A percentile compares a stretch with the other conserved stretches of the same genome.
phyloP scores from a whole-genome alignment of 805 yeast genomes.

The Candida krabiensis region DNA sequence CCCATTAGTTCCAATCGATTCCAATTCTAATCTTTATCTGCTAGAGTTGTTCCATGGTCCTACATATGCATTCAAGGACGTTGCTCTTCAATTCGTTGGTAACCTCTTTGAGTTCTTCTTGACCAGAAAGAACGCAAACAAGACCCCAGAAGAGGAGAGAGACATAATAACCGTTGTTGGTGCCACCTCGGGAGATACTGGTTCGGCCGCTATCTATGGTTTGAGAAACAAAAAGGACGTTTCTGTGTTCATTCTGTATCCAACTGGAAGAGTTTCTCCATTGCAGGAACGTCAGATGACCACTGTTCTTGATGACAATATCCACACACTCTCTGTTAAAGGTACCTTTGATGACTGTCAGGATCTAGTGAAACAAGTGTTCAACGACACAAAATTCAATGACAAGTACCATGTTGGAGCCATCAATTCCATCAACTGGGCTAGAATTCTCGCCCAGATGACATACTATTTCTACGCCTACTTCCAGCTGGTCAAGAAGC shows the following conservation, averaged over 20 bases:
- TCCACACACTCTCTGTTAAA: slow-evolving; percentile 90
- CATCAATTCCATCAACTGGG: slow-evolving; percentile 98
- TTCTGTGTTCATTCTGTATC: slow-evolving; percentile 94
- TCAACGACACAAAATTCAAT: slow-evolving; percentile 88
- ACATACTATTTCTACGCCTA: slow-evolving; percentile 94
- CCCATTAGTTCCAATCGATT: slow-evolving; percentile 62
- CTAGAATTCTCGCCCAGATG: slow-evolving; percentile 95
- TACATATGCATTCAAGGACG: slow-evolving; percentile 98
- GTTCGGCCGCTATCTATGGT: slow-evolving; percentile 98
- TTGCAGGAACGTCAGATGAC: slow-evolving; percentile 99
- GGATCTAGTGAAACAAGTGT: slow-evolving; percentile 89
- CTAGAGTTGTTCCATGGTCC: slow-evolving; percentile 98
- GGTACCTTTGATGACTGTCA: slow-evolving; percentile 99
- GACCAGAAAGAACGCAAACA: slow-evolving; percentile 63
- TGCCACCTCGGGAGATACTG: slow-evolving; percentile 99
- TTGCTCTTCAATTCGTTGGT: slow-evolving; percentile 97
- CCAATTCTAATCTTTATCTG: slow-evolving; percentile 62
- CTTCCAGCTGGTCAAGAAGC: slow-evolving; percentile 60
- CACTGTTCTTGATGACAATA: slow-evolving; percentile 87
- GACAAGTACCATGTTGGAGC: slow-evolving; percentile 93
- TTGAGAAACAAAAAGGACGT: slow-evolving; percentile 95
- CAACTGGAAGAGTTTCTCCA: slow-evolving; percentile 96
- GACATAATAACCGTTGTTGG: slow-evolving; percentile 94
- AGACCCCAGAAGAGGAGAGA: slow-evolving; percentile 50
- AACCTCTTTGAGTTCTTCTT: slow-evolving; percentile 93